phyloP scores from a whole-genome alignment of 306 rosid species.

The Psophocarpus tetragonolobus region DNA sequence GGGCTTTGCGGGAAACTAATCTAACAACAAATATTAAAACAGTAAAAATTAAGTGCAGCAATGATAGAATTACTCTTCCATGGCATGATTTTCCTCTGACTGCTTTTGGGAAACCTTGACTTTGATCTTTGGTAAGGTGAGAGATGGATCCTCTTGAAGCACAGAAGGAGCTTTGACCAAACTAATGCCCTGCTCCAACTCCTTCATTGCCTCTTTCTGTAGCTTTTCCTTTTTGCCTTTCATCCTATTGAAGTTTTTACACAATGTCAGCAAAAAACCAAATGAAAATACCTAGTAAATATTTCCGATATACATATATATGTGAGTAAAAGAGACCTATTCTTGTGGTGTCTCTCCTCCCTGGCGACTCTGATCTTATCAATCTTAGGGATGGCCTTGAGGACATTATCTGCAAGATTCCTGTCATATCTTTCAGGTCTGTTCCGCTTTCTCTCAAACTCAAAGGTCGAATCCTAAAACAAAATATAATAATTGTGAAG shows the following conservation, averaged over 20 bases:
- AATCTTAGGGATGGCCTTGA: conserved; percentile 78
- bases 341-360: conserved; percentile 48
- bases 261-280: conserved; percentile 10
- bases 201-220: conserved; percentile 42
- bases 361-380: conserved; percentile 62
- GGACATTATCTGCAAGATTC: conserved; percentile 53
- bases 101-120: conserved; percentile 51
- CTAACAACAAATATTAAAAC: not conserved
- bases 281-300: not conserved
- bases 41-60: not conserved
- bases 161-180: conserved; percentile 63
- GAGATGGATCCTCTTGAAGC: conserved; percentile 51
- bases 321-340: conserved; percentile 50
- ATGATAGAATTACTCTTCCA: conserved; percentile 68
- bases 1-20: conserved; percentile 1
- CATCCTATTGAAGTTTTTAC: conserved; percentile 48
- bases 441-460: conserved; percentile 92
- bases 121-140: conserved; percentile 54
- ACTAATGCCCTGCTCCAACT: conserved; percentile 50
- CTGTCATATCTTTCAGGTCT: conserved; percentile 90
- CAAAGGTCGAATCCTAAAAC: conserved; percentile 78
- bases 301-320: not conserved
- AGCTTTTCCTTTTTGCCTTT: conserved; percentile 45
- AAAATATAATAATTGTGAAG: not conserved
- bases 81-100: conserved; percentile 44